These are phyloP conservation scores for Nakazawaea peltata DNA, from an alignment of 805 yeast genomes.

Conservation along the genomic window DNA sequence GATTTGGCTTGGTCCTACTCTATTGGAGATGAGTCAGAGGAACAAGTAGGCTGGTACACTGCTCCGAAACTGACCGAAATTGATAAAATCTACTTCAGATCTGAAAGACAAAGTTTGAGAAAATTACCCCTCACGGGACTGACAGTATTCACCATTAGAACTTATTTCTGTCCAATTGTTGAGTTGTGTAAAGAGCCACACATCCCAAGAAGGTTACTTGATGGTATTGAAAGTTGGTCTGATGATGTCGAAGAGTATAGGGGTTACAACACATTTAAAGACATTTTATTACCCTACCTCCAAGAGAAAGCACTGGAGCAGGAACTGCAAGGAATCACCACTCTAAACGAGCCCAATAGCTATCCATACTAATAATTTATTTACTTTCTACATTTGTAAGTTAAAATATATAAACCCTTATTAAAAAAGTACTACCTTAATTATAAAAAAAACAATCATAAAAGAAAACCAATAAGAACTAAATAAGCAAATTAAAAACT, in stretches of 20 bases:
- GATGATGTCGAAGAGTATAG: conserved; percentile 53
- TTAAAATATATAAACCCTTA: background rate
- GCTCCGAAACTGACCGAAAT: conserved; percentile 41
- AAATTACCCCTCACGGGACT: conserved; percentile 55
- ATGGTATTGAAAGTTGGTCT: conserved; percentile 54
- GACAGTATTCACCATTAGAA: conserved; percentile 50
- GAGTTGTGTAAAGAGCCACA: conserved; percentile 52
- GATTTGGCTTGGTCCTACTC: conserved; percentile 58
- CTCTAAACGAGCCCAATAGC: conserved; percentile 29
- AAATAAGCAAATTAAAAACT: background rate
- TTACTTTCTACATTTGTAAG: no score
- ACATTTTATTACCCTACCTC: conserved; percentile 47
- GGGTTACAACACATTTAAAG: conserved; percentile 47
- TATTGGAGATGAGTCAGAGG: conserved; percentile 48
- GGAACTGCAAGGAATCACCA: conserved; percentile 31
- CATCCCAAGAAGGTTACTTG: conserved; percentile 49
- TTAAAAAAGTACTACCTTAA: background rate
- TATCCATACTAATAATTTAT: conserved; percentile 39
- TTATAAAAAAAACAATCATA: conserved; percentile 2
- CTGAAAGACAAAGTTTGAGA: conserved; percentile 58
- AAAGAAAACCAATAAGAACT: conserved; percentile 1
- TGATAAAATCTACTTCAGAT: conserved; percentile 43
- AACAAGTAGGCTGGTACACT: conserved; percentile 57
- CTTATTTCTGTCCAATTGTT: conserved; percentile 50
- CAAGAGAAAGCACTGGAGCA: conserved; percentile 39